phyloP scores from a whole-genome alignment of 805 yeast species.

The Wickerhamiella lipophila region DNA sequence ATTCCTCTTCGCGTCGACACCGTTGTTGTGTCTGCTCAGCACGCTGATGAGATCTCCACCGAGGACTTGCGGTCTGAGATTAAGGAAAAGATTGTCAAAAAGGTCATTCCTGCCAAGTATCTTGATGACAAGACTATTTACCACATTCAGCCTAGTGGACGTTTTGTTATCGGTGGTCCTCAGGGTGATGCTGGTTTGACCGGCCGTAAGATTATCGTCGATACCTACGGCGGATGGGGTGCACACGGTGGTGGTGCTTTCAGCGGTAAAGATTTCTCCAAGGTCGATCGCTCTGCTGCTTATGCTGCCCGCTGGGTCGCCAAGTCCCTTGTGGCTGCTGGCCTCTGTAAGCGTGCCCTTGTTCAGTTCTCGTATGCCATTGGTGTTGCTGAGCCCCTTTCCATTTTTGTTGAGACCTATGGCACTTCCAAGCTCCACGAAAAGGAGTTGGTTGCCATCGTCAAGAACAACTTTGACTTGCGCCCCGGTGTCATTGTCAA shows the following conservation, averaged over 20 bases:
- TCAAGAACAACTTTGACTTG: conserved; percentile 89
- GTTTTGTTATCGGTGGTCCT: conserved; percentile 99
- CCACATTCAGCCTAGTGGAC: conserved; percentile 99
- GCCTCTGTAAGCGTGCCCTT: conserved; percentile 90
- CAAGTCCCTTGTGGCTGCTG: conserved; percentile 90
- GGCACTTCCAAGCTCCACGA: conserved; percentile 90
- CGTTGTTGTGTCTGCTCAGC: conserved; percentile 94
- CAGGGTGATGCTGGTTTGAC: conserved; percentile 99
- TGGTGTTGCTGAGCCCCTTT: conserved; percentile 99
- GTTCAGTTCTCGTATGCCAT: conserved; percentile 99
- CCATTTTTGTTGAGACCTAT: conserved; percentile 93
- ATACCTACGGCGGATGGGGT: conserved; percentile 99
- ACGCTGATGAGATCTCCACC: conserved; percentile 89
- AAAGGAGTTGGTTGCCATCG: conserved; percentile 80
- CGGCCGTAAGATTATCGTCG: conserved; percentile 98
- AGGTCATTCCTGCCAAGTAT: conserved; percentile 80
- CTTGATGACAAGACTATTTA: conserved; percentile 90
- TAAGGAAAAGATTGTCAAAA: conserved; percentile 67
- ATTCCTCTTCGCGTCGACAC: conserved; percentile 95
- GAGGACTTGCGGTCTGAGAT: conserved; percentile 79
- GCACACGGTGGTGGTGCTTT: conserved; percentile 99
- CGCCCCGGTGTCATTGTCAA: conserved; percentile 99
- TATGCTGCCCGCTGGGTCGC: conserved; percentile 99
- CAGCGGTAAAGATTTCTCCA: conserved; percentile 99
- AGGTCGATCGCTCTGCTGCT: conserved; percentile 99